phyloP scores from a whole-genome alignment of 139 green algal species.

The Chlorella sp. region DNA sequence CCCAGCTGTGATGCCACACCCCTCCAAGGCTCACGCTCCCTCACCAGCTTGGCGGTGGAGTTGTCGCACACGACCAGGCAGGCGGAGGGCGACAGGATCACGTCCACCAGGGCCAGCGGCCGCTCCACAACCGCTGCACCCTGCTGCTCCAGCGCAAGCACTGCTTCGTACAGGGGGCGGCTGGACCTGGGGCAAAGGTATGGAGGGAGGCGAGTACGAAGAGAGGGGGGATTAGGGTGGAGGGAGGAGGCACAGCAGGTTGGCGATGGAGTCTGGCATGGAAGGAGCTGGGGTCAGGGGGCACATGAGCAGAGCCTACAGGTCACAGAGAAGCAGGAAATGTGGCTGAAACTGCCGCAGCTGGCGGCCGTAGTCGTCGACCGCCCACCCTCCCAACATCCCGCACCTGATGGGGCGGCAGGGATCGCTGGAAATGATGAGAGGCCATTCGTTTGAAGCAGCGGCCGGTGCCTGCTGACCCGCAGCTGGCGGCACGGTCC shows the following conservation, averaged over 20 bases:
- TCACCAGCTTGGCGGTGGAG: constrained; percentile 5
- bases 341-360: no score
- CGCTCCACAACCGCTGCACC: constrained; percentile 47
- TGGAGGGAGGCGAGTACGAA: no score
- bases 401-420: constrained; percentile 31
- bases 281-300: no score
- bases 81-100: constrained; percentile 40
- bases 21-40: no score
- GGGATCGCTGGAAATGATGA: constrained; percentile 44
- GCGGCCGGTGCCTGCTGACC: neutral
- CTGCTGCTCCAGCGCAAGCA: constrained; percentile 48
- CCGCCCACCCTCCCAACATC: no score
- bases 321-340: no score
- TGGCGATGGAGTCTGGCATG: no score
- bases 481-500: neutral
- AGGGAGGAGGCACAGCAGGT: no score
- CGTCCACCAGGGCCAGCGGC: constrained; percentile 32
- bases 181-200: neutral
- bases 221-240: no score
- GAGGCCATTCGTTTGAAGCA: constrained; percentile 27
- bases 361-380: no score
- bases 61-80: constrained; percentile 45
- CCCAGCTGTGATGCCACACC: no score
- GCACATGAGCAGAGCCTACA: no score
- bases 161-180: constrained; percentile 45